Base-by-base conservation (phyloP, 2,329 filamentous ascomycete genomes). In the Dichotomopilus funicola region DNA sequence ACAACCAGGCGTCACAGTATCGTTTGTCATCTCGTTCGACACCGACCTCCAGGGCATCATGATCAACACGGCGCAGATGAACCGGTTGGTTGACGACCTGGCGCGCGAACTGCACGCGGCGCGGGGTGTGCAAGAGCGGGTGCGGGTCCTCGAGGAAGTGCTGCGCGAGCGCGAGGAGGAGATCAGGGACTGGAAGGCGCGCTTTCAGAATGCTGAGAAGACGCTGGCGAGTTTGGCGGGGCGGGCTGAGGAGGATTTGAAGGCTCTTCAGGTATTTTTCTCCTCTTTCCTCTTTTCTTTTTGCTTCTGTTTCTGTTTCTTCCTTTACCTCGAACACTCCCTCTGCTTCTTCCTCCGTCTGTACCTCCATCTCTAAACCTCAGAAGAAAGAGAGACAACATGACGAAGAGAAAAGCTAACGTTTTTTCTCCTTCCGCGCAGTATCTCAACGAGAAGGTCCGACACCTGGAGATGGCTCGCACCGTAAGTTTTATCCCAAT, bases 381-480 rank as follows among this genome's bases (percentile, higher is more conserved):
- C 19, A 3, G 19, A 27, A 27, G 19, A 27, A 27, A 27, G 19
- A 27, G 19, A 27, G 19, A 27, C 19, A 27, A 27, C 19, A 27
- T 46, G 11, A 27, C 27, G 7, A 13, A 11, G 27, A 13, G n/a
- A 46, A 8, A 34, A 33, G 47, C 51, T 45, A 37, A 51, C 44
- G 4, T 1, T 12, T 34, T 33, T 34, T n/a, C 40, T 42, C 43
- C 19, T 27, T 27, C 19, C 19, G 19, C 19, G 19, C 19, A 57
- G 51, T 51, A 41, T n/a, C 56, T 58, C 44, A 52, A 50, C 8
- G 56, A 58, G 34, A 45, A 58, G 11, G 53, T 58, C 8, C 56
- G 56, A 34, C 49, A 58, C 12, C 48, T 34, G n/a, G 53, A 58
- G 7, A 40, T 51, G 36, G 34, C 56, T 27, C 49, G 53, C 3